These are phyloP conservation scores for Narthecium ossifragum DNA, from an alignment of 106 monocot species.

Conservation along the genomic window DNA sequence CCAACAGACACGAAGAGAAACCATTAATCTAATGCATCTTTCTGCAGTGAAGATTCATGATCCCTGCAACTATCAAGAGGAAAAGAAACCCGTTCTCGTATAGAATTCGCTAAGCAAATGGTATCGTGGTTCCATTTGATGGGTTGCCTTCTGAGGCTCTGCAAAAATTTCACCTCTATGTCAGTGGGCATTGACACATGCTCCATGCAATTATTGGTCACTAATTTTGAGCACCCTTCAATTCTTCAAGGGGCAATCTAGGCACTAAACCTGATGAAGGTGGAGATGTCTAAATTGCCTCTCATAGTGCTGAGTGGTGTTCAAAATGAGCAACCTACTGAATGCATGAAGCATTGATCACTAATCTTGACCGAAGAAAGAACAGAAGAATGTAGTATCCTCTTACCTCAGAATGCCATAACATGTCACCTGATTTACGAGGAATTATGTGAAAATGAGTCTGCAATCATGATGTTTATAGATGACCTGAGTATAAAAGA, in stretches of 20 bases:
- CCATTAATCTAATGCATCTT: neutral
- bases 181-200: neutral
- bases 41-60: slow-evolving; percentile 13
- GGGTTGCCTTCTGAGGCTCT: slow-evolving; percentile 49
- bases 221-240: too few relatives aligned
- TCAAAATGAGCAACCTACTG: too few relatives aligned
- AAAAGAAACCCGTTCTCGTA: slow-evolving; percentile 28
- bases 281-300: too few relatives aligned
- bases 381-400: too few relatives aligned
- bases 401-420: slow-evolving; percentile 88
- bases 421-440: slow-evolving; percentile 65
- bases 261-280: too few relatives aligned
- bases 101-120: slow-evolving; percentile 23
- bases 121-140: slow-evolving; percentile 33
- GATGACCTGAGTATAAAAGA: too few relatives aligned
- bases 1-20: neutral
- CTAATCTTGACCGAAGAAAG: too few relatives aligned
- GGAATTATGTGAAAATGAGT: slow-evolving; percentile 98
- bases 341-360: too few relatives aligned
- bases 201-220: too few relatives aligned
- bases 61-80: slow-evolving; percentile 3
- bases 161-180: neutral
- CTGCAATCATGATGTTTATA: too few relatives aligned
- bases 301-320: too few relatives aligned
- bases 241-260: too few relatives aligned